Evolutionary conservation across 23 red algal species (phyloP).

Genomic region (Gracilaria caudata): DNA sequence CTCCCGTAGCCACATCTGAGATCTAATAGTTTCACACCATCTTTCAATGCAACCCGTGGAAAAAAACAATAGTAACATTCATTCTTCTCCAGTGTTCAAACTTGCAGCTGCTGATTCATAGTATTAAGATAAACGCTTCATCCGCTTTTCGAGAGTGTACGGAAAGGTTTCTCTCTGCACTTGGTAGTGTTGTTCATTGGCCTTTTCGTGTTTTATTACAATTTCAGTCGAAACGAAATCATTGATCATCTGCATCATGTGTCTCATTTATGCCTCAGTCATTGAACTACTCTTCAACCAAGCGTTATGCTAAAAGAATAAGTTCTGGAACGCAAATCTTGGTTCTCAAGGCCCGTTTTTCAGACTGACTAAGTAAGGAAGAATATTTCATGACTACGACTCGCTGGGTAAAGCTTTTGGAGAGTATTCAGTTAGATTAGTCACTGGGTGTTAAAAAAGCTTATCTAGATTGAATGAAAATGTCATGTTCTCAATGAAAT

Average conservation of each 20-base stretch:
- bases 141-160: slow-evolving; percentile 74
- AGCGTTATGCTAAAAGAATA: slow-evolving; percentile 59
- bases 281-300: slow-evolving; percentile 44
- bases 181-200: slow-evolving; percentile 99
- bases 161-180: slow-evolving; percentile 82
- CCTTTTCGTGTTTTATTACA: slow-evolving; percentile 77
- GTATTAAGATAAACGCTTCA: slow-evolving; percentile 93
- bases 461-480: too few species aligned
- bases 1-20: slow-evolving; percentile 97
- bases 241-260: slow-evolving; percentile 77
- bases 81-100: slow-evolving; percentile 80
- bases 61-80: slow-evolving; percentile 81
- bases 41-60: slow-evolving; percentile 77
- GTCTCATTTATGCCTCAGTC: slow-evolving; percentile 66
- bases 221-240: slow-evolving; percentile 38
- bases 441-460: too few species aligned
- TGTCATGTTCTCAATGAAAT: too few species aligned
- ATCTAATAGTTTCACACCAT: slow-evolving; percentile 90
- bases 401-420: too few species aligned
- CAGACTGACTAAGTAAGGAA: too few species aligned
- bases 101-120: slow-evolving; percentile 53
- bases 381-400: too few species aligned
- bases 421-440: too few species aligned
- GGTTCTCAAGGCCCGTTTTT: too few species aligned
- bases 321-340: slow-evolving; percentile 81